Evolutionary conservation across 164 flowering plant species (phyloP), one percentile per base, ranked within the genome.

Genomic region (Vitis rotundifolia): DNA sequence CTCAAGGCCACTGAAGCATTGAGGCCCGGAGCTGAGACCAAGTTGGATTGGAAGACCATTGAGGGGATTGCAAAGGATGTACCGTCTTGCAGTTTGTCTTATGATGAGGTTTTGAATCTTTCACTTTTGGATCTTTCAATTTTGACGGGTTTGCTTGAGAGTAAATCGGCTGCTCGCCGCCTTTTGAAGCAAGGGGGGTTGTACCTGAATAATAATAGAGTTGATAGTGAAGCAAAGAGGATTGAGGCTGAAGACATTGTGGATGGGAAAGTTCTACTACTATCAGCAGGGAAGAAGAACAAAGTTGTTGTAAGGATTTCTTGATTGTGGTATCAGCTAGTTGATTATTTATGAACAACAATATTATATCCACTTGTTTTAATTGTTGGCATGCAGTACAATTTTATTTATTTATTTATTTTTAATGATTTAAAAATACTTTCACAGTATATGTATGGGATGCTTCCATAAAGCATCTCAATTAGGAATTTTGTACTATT

Each of bases 241-340:
- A 79, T 92, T 65, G 91, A 87, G 59, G 82, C 75, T 48, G 81
- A 73, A 10, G 97, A 92, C 74, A 86, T 89, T 69, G 82, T 90
- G 56, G 94, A 92, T 73, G 92, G 89, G 12, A 92, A 88, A 68
- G 81, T 88, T 52, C 82, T 92, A 26, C 79, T 92, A 60, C 70
- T 92, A 67, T 90, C 97, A 7, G 90, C 97, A 2, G 94, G 97
- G 60, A 92, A 89, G 80, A 92, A 92, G 82, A 92, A 92, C 76
- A 92, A 90, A 74, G 83, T 92, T 74, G 80, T 91, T 74, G 92
- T 91, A 52, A 76, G 88, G 61, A 80, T 91, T 57, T 80, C 88
- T 66, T 82, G 67, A 79, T 66, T 68, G 14, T 14, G 11, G 0
- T 37, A 37, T 37, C 7, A 0, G 44, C 44, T 37, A 37, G 44